Base-by-base conservation (phyloP, 805 yeast species). In the Saccharomycopsis sp. region DNA sequence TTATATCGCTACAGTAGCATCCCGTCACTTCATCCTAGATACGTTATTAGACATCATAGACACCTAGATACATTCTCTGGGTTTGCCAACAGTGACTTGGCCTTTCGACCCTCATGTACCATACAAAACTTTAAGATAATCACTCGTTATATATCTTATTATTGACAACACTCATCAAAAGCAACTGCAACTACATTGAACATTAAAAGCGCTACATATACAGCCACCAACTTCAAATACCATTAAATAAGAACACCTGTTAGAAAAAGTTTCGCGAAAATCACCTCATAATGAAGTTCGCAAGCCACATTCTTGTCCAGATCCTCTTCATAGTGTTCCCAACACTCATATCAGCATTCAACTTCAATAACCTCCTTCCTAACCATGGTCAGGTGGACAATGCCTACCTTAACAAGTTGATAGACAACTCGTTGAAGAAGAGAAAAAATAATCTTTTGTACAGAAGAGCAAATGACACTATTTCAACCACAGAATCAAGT, bases 341-440 rank as follows among this genome's bases (percentile, higher is more conserved):
- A 7, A 5, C 49, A 8, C 49, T 44, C 19, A 17, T 44, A 17
- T 44, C 49, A 5, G 49, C 20, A 17, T 44, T 44, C 22, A 44
- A 44, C 12, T 19, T 44, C 49, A 12, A 53, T 19, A 42, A 38
- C 23, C 34, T 54, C 38, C 34, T 22, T 25, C 38, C 25, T 2
- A 56, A 53, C 44, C 34, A 57, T 7, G 59, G 19, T 2, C 47
- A 52, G 23, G 42, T 50, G 17, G 62, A 59, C 20, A 59, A 59
- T 24, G 55, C 59, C 5, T 59, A 59, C 47, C 47, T 59, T 2
- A 59, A 59, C 53, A 52, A 51, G 34, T 49, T 59, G 44, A 59
- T 59, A 20, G 59, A 52, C 38, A 59, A 59, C 49, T 56, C 62
- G 12, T n/a, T 59, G 19, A 59, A 59, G 52, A 59, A 59, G 47